A percentile compares a stretch with the other conserved stretches of the same genome.
Conservation (phyloP, 2,329 filamentous ascomycete genomes). For the Fusarium scirpi region DNA sequence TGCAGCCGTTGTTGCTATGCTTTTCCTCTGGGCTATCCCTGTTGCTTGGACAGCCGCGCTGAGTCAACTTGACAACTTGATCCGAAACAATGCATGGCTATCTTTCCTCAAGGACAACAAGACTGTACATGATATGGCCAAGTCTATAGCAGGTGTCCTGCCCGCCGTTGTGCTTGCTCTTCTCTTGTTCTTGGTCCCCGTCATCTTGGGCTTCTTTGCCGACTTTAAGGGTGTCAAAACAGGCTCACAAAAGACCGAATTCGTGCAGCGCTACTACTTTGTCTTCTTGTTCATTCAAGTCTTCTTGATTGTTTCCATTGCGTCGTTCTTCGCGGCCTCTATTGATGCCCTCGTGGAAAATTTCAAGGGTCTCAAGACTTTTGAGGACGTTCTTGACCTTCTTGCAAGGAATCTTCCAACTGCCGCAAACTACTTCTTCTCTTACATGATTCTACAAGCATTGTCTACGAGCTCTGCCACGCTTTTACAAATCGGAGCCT, state of each 20-base stretch:
- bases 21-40: constrained; percentile 90
- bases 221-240: constrained; percentile 84
- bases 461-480: constrained; percentile 91
- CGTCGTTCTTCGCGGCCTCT: constrained; percentile 75
- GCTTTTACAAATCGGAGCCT: constrained; percentile 82
- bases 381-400: constrained; percentile 74
- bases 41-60: constrained; percentile 89
- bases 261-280: constrained; percentile 95
- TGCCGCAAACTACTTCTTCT: constrained; percentile 97
- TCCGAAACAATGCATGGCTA: constrained; percentile 75
- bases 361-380: constrained; percentile 60
- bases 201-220: constrained; percentile 81
- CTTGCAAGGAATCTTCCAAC: constrained; percentile 85
- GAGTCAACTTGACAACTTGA: constrained; percentile 79
- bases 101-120: constrained; percentile 72
- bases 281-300: constrained; percentile 93
- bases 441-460: constrained; percentile 96
- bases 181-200: constrained; percentile 82
- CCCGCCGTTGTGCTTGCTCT: constrained; percentile 82
- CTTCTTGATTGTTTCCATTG: constrained; percentile 91
- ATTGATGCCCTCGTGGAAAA: constrained; percentile 72
- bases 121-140: constrained; percentile 70
- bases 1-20: constrained; percentile 75
- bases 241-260: constrained; percentile 79
- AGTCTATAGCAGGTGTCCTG: constrained; percentile 83